Conservation (phyloP, 345 rosid species). For the Populus pruinosa region DNA sequence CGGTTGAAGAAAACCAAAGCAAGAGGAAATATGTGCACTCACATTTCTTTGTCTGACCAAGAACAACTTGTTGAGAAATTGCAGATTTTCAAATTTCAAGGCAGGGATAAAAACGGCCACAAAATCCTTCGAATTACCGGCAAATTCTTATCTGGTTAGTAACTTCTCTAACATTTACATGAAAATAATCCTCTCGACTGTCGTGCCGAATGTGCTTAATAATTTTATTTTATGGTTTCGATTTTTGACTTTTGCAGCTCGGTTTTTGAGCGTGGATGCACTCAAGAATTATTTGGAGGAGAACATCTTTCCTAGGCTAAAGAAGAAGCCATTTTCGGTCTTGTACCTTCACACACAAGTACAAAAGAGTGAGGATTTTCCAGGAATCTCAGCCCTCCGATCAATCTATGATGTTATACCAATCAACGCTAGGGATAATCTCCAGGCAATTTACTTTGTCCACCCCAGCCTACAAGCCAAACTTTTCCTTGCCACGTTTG, state of each 20-base stretch:
- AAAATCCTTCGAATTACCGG: slow-evolving; percentile 58
- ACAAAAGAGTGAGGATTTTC: slow-evolving; percentile 46
- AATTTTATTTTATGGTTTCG: not conserved
- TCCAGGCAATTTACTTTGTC: slow-evolving; percentile 49
- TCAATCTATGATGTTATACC: slow-evolving; percentile 50
- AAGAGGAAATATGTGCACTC: not conserved
- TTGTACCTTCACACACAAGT: slow-evolving; percentile 52
- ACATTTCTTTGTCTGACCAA: slow-evolving; percentile 17
- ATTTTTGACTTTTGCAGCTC: slow-evolving; percentile 22
- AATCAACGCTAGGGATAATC: slow-evolving; percentile 26
- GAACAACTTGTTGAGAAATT: slow-evolving; percentile 41
- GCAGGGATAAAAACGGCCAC: slow-evolving; percentile 66
- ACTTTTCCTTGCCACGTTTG: slow-evolving; percentile 61
- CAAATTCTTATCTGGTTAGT: slow-evolving; percentile 59
- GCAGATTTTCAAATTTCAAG: slow-evolving; percentile 64
- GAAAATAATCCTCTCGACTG: no score
- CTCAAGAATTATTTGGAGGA: slow-evolving; percentile 51
- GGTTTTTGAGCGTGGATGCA: slow-evolving; percentile 33
- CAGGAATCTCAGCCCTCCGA: slow-evolving; percentile 51
- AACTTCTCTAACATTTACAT: not conserved
- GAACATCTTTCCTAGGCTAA: slow-evolving; percentile 34
- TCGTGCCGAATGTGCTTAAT: not conserved
- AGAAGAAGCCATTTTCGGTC: slow-evolving; percentile 39
- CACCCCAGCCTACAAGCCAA: slow-evolving; percentile 55
- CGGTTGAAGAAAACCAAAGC: no score